A percentile compares a stretch with the other conserved stretches of the same genome.
These are phyloP conservation scores for Talaromyces wortmannii DNA, from an alignment of 495 filamentous ascomycete genomes.

Conservation along the genomic window DNA sequence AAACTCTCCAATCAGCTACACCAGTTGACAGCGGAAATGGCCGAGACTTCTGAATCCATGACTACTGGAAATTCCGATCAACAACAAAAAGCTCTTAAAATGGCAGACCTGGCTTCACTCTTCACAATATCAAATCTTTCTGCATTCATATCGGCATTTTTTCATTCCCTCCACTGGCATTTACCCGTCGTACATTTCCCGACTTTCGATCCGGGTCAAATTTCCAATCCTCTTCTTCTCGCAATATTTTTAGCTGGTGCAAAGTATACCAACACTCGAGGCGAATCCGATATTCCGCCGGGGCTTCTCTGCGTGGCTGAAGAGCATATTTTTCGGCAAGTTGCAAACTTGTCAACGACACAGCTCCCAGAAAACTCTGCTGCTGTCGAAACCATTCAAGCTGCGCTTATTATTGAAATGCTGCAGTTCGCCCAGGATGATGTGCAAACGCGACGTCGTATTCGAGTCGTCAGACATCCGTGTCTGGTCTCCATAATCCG, in stretches of 20 bases:
- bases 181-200: constrained; percentile 33
- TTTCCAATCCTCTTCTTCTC: constrained; percentile 25
- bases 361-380: constrained; percentile 6
- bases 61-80: not conserved
- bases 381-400: constrained; percentile 24
- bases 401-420: constrained; percentile 32
- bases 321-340: constrained; percentile 28
- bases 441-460: constrained; percentile 24
- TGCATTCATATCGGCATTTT: constrained; percentile 28
- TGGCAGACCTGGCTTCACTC: constrained; percentile 15
- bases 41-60: constrained; percentile 29
- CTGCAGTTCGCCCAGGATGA: constrained; percentile 30
- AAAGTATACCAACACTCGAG: constrained; percentile 17
- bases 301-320: constrained; percentile 30
- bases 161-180: constrained; percentile 33
- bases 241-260: constrained; percentile 29
- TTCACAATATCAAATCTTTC: constrained; percentile 26
- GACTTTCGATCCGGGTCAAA: constrained; percentile 26
- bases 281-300: constrained; percentile 14
- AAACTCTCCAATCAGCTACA: constrained; percentile 24
- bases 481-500: constrained; percentile 27
- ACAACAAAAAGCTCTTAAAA: constrained; percentile 9
- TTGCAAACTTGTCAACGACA: constrained; percentile 13
- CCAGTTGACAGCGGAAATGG: constrained; percentile 20
- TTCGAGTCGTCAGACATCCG: constrained; percentile 30